Evolutionary conservation across 106 monocot genomes (phyloP), one percentile per base, ranked within the genome.

Genomic region (Cymbidium sinense): DNA sequence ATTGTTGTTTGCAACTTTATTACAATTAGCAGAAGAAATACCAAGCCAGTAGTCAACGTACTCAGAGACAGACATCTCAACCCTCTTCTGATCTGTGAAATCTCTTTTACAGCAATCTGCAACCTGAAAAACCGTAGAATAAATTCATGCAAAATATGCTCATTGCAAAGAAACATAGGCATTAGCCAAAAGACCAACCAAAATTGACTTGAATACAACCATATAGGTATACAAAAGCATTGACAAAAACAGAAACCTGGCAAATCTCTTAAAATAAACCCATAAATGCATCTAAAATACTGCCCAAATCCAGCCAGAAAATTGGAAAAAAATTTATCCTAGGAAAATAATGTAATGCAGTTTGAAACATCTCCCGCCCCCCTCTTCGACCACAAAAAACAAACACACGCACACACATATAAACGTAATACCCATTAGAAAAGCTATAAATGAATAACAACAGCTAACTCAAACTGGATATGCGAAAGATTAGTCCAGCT

Each of bases 21-120:
- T 5, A 79, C 28, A 34, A 0, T 79, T 74, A 80, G 5, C 23
- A 18, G 61, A 25, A 50, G 79, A 73, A 82, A 77, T 43, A 47
- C 36, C 58, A 64, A 79, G 73, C 94, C 98, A 99, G 50, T 90
- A 77, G 65, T 43, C 64, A 17, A 92, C 75, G 78, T 87, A 95
- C 34, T 95, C 89, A 5, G 80, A 82, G 51, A 99, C 81, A 55
- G 94, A 86, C 94, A 99, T 94, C 73, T 94, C 90, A 17, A 86
- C 70, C 83, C 88, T 90, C 84, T 94, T 95, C 80, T 99, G 98
- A 83, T 99, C 94, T 6, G 85, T 80, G 74, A 86, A 90, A 61
- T 92, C 92, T 82, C 83, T 91, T 54, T 28, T 83, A 54, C 71
- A 39, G 79, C 98, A 99, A 30, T 99, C 98, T 39, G 98, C 90